Base-by-base conservation (phyloP, 225 moss, liverwort and hornwort genomes). In the Pleurozium schreberi region DNA sequence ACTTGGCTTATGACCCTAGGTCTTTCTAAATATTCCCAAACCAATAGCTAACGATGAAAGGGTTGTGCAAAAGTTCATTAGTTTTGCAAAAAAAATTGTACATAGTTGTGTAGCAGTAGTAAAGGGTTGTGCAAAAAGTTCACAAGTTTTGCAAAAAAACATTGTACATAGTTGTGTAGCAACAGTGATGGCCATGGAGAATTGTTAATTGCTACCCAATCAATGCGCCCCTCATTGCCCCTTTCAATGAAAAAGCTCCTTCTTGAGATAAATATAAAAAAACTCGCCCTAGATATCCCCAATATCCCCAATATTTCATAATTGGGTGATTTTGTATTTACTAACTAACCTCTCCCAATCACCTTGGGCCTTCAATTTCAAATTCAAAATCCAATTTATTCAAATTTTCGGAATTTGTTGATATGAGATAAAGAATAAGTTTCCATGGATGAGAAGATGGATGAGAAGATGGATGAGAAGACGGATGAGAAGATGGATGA, bases 1-100 rank as follows among this genome's bases (percentile, higher is more conserved):
- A 55, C 10, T 78, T 78, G 7, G 6, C 25, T 15, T 77, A 16
- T 77, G 16, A 23, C 5, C 23, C 6, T 1, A 36, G 2, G 25
- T 53, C 6, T 23, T 15, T 25, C 4, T 3, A 38, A 38, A 53
- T 25, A 21, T 77, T 53, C 16, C 6, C 15, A 38, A 10, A 20
- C 10, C 16, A 25, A 36, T 25, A 36, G n/a, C 0, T 23, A 0
- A 26, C 10, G 38, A 78, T 0, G 17, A 78, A 25, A 1, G 9
- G n/a, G n/a, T n/a, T n/a, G n/a, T n/a, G n/a, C n/a, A n/a, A n/a
- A n/a, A n/a, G 14, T 16, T 52, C 6, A 55, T 7, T 10, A 16
- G 3, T 38, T 31, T 0, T 14, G 0, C 0, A 1, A 55, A 38
- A 78, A 55, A 49, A 0, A 0, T 5, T 47, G 2, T 1, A 33